These are phyloP conservation scores for Neltuma alba DNA, from an alignment of 306 rosid genomes.

Conservation along the genomic window DNA sequence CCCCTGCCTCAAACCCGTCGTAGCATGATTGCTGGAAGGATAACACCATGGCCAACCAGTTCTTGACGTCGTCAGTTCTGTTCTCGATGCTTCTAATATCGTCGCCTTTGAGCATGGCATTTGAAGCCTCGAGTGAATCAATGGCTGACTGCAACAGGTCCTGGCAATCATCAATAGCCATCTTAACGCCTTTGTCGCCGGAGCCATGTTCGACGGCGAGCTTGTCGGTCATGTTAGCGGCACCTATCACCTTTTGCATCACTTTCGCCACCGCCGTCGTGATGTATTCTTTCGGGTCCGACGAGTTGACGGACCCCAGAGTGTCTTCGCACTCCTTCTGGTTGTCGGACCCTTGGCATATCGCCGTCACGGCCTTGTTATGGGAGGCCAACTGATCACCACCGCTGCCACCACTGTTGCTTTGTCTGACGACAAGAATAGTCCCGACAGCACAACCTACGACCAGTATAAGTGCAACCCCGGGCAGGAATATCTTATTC, in stretches of 20 bases:
- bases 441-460: constrained; percentile 48
- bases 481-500: constrained; percentile 44
- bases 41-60: constrained; percentile 69
- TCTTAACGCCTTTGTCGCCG: constrained; percentile 23
- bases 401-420: neutral
- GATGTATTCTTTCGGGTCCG: constrained; percentile 43
- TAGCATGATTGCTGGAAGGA: constrained; percentile 61
- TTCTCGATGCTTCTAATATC: constrained; percentile 30
- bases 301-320: constrained; percentile 23
- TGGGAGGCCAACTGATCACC: constrained; percentile 1
- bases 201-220: constrained; percentile 22
- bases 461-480: constrained; percentile 43
- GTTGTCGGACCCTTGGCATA: constrained; percentile 41
- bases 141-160: constrained; percentile 43
- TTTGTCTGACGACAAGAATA: constrained; percentile 21
- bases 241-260: constrained; percentile 28
- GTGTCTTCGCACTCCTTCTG: constrained; percentile 35
- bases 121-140: constrained; percentile 30
- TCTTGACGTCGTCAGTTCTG: constrained; percentile 47
- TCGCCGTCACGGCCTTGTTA: constrained; percentile 29
- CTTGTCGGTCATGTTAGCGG: constrained; percentile 38
- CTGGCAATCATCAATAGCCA: constrained; percentile 49
- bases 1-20: constrained; percentile 50
- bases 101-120: constrained; percentile 9
- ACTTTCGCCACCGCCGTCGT: constrained; percentile 38